Conservation (phyloP, 257 asterid genomes). For the Striga asiatica region DNA sequence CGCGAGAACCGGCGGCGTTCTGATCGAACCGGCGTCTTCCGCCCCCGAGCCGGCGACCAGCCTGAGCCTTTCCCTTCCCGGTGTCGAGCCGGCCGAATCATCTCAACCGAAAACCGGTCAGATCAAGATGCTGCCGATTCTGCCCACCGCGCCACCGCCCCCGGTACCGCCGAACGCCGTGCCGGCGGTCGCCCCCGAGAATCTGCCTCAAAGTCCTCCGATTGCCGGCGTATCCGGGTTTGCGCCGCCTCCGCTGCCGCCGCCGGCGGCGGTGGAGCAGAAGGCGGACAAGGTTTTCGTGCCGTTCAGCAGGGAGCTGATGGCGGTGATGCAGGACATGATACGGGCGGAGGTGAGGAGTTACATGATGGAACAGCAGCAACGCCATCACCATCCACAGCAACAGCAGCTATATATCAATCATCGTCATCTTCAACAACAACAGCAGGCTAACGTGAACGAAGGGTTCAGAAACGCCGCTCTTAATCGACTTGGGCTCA, state of each 20-base stretch:
- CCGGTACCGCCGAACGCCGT: no score
- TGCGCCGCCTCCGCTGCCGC: conserved; percentile 13
- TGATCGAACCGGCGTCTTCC: conserved; percentile 28
- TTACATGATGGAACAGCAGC: conserved; percentile 47
- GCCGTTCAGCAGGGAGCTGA: conserved; percentile 49
- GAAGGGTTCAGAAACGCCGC: conserved; percentile 53
- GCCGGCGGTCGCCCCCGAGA: background rate
- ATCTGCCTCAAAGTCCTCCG: conserved; percentile 6
- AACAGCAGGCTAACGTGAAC: conserved; percentile 42
- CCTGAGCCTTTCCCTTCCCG: conserved; percentile 75
- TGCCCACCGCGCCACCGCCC: conserved; percentile 10
- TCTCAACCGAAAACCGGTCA: conserved; percentile 15
- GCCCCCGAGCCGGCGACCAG: conserved; percentile 51
- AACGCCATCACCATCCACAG: no score
- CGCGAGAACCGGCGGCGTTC: conserved; percentile 30
- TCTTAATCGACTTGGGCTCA: conserved; percentile 49
- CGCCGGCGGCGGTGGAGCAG: background rate
- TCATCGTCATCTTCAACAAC: conserved; percentile 18
- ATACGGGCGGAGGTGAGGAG: conserved; percentile 67
- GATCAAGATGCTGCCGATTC: conserved; percentile 16
- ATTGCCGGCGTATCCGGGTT: background rate
- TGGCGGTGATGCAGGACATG: conserved; percentile 85
- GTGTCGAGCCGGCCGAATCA: conserved; percentile 33
- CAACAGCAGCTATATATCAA: conserved; percentile 1
- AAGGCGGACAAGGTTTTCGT: conserved; percentile 34